Evolutionary conservation across 1,284 basidiomycete species (phyloP).

Genomic region (Coniophora puteana): DNA sequence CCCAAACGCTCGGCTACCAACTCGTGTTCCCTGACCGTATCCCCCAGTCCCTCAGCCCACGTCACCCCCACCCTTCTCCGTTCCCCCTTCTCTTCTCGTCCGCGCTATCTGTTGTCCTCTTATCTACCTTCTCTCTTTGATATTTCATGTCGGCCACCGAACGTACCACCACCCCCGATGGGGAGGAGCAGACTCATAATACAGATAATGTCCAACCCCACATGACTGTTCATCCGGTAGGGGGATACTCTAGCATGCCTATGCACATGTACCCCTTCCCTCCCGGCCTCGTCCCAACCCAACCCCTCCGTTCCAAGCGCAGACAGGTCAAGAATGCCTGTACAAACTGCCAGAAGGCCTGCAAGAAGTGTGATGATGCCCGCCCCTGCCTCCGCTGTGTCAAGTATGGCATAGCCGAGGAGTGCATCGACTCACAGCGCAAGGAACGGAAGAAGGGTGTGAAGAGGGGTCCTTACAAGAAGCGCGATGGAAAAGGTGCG

Average conservation of each 20-base stretch:
- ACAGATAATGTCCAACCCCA: conserved; percentile 41
- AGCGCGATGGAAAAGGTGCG: conserved; percentile 82
- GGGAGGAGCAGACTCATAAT: conserved; percentile 31
- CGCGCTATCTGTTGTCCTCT: conserved; percentile 5
- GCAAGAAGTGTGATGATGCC: conserved; percentile 89
- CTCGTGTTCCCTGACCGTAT: no score
- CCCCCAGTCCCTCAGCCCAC: conserved; percentile 10
- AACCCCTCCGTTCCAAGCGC: conserved; percentile 65
- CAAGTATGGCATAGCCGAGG: conserved; percentile 78
- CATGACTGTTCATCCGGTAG: conserved; percentile 48
- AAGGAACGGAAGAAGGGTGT: conserved; percentile 85
- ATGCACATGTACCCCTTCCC: conserved; percentile 69
- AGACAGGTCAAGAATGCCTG: conserved; percentile 90
- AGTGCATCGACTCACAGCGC: conserved; percentile 77
- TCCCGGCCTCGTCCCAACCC: conserved; percentile 40
- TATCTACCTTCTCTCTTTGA: conserved; percentile 12
- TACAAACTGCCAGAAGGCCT: conserved; percentile 85
- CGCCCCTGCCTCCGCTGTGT: conserved; percentile 83
- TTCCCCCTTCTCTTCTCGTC: neutral
- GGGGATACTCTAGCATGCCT: conserved; percentile 47
- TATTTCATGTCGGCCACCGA: conserved; percentile 27
- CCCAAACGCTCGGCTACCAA: no score
- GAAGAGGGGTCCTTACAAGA: conserved; percentile 90
- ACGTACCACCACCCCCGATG: conserved; percentile 34
- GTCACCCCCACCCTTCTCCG: conserved; percentile 1